Evolutionary conservation across 768 basidiomycete genomes (phyloP).

Genomic region (Boletus bicolor): DNA sequence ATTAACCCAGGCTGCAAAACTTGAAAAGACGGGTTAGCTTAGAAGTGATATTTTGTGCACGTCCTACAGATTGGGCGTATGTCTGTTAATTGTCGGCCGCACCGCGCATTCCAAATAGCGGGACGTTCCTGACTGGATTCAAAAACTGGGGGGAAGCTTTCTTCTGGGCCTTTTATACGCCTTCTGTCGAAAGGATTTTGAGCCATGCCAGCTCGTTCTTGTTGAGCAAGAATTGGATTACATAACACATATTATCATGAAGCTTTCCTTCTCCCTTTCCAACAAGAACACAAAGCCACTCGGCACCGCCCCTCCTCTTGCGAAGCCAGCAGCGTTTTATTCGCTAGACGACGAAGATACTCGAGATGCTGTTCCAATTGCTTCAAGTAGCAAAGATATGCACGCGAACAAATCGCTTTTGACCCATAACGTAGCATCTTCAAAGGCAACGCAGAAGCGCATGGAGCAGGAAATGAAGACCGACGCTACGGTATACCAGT

Average conservation of each 20-base stretch:
- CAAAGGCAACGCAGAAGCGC: constrained; percentile 64
- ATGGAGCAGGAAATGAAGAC: constrained; percentile 77
- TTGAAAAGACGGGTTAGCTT: constrained; percentile 32
- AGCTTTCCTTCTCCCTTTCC: constrained; percentile 83
- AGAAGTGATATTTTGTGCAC: not conserved
- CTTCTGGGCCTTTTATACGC: constrained; percentile 88
- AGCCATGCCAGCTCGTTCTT: constrained; percentile 33
- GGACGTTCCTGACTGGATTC: constrained; percentile 33
- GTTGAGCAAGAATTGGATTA: constrained; percentile 13
- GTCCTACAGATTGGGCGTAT: constrained; percentile 84
- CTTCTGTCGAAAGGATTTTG: constrained; percentile 75
- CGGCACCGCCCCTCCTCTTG: constrained; percentile 47
- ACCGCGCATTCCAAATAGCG: constrained; percentile 34
- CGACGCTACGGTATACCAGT: constrained; percentile 85
- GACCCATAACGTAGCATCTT: constrained; percentile 57
- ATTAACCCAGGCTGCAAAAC: constrained; percentile 89
- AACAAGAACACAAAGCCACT: constrained; percentile 54
- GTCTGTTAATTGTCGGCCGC: constrained; percentile 53
- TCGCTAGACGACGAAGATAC: constrained; percentile 63
- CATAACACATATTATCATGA: constrained; percentile 48
- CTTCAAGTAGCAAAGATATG: constrained; percentile 40
- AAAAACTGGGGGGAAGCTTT: constrained; percentile 66
- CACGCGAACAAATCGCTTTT: constrained; percentile 52
- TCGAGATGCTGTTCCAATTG: constrained; percentile 47
- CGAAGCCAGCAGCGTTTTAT: constrained; percentile 60